phyloP scores from a whole-genome alignment of 441 rosid genomes.

The Caryocar brasiliense region DNA sequence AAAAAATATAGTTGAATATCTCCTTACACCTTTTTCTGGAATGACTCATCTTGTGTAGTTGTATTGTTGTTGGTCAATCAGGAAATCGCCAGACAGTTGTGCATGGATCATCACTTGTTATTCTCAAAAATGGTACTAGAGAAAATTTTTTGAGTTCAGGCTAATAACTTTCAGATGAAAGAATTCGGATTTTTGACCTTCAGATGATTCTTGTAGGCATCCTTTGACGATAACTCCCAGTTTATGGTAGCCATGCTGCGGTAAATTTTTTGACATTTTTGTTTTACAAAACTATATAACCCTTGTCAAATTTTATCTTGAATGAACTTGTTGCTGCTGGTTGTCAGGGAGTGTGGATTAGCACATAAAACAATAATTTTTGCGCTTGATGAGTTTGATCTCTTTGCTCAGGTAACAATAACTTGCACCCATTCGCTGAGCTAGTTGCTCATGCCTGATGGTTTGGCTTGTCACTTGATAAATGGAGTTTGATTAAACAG shows the following conservation, averaged over 20 bases:
- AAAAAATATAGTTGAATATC: too few relatives aligned
- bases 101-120: conserved; percentile 62
- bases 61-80: conserved; percentile 20
- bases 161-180: conserved; percentile 2
- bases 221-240: conserved; percentile 83
- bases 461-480: background rate
- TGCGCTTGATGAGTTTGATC: conserved; percentile 82
- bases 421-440: background rate
- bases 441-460: background rate
- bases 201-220: conserved; percentile 50
- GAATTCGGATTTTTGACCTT: conserved; percentile 9
- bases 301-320: background rate
- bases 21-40: too few relatives aligned
- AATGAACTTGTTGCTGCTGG: conserved; percentile 11
- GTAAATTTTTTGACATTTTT: conserved; percentile 26
- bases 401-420: conserved; percentile 73
- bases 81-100: conserved; percentile 89
- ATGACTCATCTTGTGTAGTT: background rate
- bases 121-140: conserved; percentile 74
- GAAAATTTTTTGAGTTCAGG: conserved; percentile 7
- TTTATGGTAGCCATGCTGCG: conserved; percentile 73
- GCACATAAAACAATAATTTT: conserved; percentile 88
- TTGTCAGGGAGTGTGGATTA: conserved; percentile 85
- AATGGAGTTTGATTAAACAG: too few relatives aligned
- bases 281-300: background rate